Conservation (phyloP, 1,284 basidiomycete genomes). For the Cryptococcus sp. region DNA sequence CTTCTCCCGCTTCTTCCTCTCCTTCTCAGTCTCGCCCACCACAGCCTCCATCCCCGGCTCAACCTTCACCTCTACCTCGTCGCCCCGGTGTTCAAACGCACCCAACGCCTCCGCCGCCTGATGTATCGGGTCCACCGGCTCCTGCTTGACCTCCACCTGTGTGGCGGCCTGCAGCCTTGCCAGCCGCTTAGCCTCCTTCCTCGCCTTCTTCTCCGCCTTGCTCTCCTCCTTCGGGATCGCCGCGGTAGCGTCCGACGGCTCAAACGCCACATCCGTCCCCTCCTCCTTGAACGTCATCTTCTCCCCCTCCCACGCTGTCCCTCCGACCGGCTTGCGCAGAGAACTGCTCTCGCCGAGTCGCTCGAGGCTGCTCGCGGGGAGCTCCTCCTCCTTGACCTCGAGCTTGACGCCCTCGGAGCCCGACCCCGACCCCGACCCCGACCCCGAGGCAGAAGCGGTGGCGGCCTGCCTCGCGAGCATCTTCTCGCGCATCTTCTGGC, state of each 20-base stretch:
- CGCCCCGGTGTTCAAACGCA: conserved; percentile 10
- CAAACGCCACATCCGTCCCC: conserved; percentile 13
- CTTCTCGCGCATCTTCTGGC: conserved; percentile 47
- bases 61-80: conserved; percentile 2
- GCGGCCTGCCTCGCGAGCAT: conserved; percentile 37
- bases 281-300: conserved; percentile 33
- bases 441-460: neutral
- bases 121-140: conserved; percentile 8
- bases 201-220: conserved; percentile 15
- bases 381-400: neutral
- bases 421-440: no score
- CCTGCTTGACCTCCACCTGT: neutral
- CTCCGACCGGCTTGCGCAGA: conserved; percentile 26
- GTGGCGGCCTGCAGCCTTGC: conserved; percentile 12
- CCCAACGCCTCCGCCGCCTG: conserved; percentile 5
- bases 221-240: conserved; percentile 14
- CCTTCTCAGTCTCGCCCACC: conserved; percentile 4
- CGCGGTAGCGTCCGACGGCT: conserved; percentile 10
- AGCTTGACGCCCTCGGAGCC: no score
- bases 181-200: conserved; percentile 16
- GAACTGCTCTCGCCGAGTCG: conserved; percentile 18
- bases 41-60: conserved; percentile 1
- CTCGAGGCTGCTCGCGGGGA: conserved; percentile 6
- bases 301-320: conserved; percentile 38
- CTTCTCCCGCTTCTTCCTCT: conserved; percentile 9